A percentile compares a stretch with the other conserved stretches of the same genome.
phyloP scores from a whole-genome alignment of 306 rosid species.

The Dalbergia oliveri region DNA sequence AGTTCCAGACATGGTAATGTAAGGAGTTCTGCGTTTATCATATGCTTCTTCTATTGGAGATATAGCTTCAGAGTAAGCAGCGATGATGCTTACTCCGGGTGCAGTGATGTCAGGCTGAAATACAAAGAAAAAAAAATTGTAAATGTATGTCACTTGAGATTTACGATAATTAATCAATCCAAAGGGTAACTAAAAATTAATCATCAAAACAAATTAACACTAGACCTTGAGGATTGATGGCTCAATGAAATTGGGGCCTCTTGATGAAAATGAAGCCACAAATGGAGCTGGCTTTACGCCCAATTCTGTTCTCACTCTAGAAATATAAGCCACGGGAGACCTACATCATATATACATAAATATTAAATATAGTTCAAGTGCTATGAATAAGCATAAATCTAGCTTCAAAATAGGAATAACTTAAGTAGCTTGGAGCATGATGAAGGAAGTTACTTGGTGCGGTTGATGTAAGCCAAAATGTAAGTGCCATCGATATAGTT shows the following conservation, averaged over 20 bases:
- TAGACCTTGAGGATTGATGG: conserved; percentile 61
- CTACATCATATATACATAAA: conserved; percentile 28
- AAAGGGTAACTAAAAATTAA: no score
- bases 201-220: background rate
- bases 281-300: conserved; percentile 57
- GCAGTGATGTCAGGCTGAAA: conserved; percentile 47
- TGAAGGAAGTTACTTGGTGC: conserved; percentile 48
- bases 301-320: conserved; percentile 43
- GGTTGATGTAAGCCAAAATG: conserved; percentile 51
- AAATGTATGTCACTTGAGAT: no score
- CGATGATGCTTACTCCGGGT: conserved; percentile 54
- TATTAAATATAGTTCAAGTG: background rate
- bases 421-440: background rate
- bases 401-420: background rate
- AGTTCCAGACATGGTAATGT: background rate
- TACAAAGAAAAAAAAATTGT: background rate
- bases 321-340: conserved; percentile 55
- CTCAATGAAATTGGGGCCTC: conserved; percentile 61
- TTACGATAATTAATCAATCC: background rate
- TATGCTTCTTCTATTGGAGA: background rate
- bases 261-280: conserved; percentile 71
- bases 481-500: conserved; percentile 41
- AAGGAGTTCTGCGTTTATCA: conserved; percentile 27
- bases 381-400: no score
- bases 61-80: conserved; percentile 38